These are phyloP conservation scores for Alternaria sp. DNA, from an alignment of 2,329 filamentous ascomycete genomes.

Conservation along the genomic window DNA sequence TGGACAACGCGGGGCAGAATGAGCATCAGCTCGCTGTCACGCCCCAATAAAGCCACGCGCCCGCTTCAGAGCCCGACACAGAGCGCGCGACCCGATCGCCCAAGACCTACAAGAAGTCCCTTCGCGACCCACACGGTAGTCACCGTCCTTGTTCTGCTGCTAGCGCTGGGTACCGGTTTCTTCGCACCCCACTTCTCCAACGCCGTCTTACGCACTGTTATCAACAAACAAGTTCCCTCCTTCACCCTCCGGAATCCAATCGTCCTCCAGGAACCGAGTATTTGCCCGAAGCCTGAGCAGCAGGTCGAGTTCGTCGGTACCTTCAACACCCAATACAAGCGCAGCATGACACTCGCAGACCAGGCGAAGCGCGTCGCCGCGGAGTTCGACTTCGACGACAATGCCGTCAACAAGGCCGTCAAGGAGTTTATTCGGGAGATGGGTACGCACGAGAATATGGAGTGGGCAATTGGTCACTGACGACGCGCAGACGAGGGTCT, in stretches of 20 bases:
- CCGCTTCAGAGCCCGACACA: slow-evolving; percentile 4
- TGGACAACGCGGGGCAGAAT: slow-evolving; percentile 24
- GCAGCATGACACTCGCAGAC: slow-evolving; percentile 62
- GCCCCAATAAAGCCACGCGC: slow-evolving; percentile 23
- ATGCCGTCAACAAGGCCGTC: slow-evolving; percentile 79
- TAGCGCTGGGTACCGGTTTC: slow-evolving; percentile 45
- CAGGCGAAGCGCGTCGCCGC: slow-evolving; percentile 81
- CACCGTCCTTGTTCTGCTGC: slow-evolving; percentile 40
- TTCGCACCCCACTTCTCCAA: slow-evolving; percentile 46
- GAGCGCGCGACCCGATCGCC: not conserved
- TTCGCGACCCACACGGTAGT: slow-evolving; percentile 30
- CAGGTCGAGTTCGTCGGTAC: slow-evolving; percentile 40
- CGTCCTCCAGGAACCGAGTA: slow-evolving; percentile 31
- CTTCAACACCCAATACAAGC: slow-evolving; percentile 45
- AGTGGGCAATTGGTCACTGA: slow-evolving; percentile 17
- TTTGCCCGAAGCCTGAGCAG: slow-evolving; percentile 38
- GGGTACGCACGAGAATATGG: slow-evolving; percentile 55
- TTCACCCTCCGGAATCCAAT: slow-evolving; percentile 34
- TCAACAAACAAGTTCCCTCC: slow-evolving; percentile 28
- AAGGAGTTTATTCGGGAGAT: slow-evolving; percentile 87
- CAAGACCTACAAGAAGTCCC: slow-evolving; percentile 6
- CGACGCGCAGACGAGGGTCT: slow-evolving; percentile 75
- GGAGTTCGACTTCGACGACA: slow-evolving; percentile 83
- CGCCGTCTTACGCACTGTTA: slow-evolving; percentile 36
- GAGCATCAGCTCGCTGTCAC: slow-evolving; percentile 11